These are phyloP conservation scores for Mallotus nudiflorus DNA, from an alignment of 345 rosid genomes.

Conservation along the genomic window DNA sequence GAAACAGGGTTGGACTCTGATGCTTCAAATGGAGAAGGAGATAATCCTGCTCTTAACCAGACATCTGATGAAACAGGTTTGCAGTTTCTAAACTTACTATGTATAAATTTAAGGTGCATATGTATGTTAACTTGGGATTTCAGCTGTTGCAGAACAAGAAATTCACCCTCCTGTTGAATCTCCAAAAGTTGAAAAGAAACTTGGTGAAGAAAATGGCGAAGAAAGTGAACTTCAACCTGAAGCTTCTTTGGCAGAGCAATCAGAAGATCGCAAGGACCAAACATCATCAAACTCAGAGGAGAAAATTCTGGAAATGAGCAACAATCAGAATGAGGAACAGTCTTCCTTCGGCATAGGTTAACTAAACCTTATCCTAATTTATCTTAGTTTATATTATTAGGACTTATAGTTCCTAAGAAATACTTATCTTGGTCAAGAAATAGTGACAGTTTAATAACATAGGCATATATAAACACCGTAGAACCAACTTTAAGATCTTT, in stretches of 20 bases:
- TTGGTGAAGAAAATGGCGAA: conserved; percentile 19
- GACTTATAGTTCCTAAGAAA: background rate
- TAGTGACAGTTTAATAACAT: background rate
- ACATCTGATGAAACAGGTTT: conserved; percentile 21
- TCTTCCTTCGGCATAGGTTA: conserved; percentile 35
- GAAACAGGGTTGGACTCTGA: conserved; percentile 11
- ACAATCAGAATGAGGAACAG: conserved; percentile 20
- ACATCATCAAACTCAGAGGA: conserved; percentile 8
- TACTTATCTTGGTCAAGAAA: background rate
- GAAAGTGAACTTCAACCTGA: conserved; percentile 11
- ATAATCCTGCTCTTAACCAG: conserved; percentile 9
- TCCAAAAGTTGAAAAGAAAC: conserved; percentile 13
- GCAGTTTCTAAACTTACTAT: background rate
- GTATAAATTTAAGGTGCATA: background rate
- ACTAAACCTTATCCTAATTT: background rate
- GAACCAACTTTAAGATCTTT: background rate
- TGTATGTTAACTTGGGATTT: too few species aligned
- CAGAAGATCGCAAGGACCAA: conserved; percentile 18
- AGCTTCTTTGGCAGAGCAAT: conserved; percentile 7
- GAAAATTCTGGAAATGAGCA: conserved; percentile 9
- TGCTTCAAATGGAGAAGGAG: conserved; percentile 12
- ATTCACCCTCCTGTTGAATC: conserved; percentile 22
- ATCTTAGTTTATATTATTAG: background rate
- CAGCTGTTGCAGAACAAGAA: conserved; percentile 13
- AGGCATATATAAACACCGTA: background rate